Conservation (phyloP, 2,329 filamentous ascomycete species). For the Stenocarpella maydis region DNA sequence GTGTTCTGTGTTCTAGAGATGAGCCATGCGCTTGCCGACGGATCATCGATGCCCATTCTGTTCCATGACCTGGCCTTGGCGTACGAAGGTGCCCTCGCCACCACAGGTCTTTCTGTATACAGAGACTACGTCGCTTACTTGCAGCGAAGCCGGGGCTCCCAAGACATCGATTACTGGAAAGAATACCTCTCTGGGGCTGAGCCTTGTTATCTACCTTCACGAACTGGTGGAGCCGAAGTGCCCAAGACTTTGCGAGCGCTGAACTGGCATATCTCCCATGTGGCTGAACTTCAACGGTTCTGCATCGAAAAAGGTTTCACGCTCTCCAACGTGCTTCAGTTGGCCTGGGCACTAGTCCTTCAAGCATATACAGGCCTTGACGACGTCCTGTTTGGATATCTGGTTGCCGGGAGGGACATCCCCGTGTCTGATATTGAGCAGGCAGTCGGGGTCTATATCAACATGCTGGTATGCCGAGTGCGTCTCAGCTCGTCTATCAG, state of each 20-base stretch:
- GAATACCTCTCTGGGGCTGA: neutral
- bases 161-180: neutral
- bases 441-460: constrained; percentile 1
- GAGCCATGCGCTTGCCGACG: constrained; percentile 3
- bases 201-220: neutral
- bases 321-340: neutral
- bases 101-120: neutral
- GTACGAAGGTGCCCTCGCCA: neutral
- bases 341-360: constrained; percentile 7
- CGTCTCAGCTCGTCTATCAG: neutral
- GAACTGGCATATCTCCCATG: neutral
- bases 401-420: constrained; percentile 3
- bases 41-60: constrained; percentile 2
- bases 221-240: neutral
- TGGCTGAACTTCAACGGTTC: neutral
- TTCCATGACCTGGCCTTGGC: constrained; percentile 6
- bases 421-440: neutral
- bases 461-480: constrained; percentile 12
- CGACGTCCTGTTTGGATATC: constrained; percentile 10
- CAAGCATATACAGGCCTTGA: constrained; percentile 8
- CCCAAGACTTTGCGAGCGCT: constrained; percentile 1
- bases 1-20: neutral
- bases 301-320: neutral
- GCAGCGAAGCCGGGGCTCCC: neutral
- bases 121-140: neutral